These are phyloP conservation scores for Beauveria medogensis DNA, from an alignment of 2,329 filamentous ascomycete species.

Conservation along the genomic window DNA sequence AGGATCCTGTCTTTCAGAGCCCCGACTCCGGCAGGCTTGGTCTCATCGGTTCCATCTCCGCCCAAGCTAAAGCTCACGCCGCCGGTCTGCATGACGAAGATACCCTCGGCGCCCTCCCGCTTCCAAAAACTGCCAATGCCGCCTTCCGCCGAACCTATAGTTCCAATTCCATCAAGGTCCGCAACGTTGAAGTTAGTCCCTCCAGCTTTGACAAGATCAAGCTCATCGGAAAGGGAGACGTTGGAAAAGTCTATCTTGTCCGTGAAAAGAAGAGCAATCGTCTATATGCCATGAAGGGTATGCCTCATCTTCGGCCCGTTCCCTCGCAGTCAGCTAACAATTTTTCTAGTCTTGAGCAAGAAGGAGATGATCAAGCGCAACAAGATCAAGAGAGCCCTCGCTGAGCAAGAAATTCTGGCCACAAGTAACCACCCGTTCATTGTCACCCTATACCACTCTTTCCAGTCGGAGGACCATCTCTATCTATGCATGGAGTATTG, in stretches of 20 bases:
- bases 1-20: conserved; percentile 59
- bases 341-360: conserved; percentile 75
- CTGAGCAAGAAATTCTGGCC: conserved; percentile 94
- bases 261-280: conserved; percentile 95
- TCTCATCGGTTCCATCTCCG: conserved; percentile 25
- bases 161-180: conserved; percentile 97
- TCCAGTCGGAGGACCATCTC: conserved; percentile 96
- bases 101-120: conserved; percentile 53
- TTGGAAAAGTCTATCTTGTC: conserved; percentile 96
- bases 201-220: conserved; percentile 99
- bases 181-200: conserved; percentile 92
- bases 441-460: conserved; percentile 96
- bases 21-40: conserved; percentile 35
- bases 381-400: conserved; percentile 97
- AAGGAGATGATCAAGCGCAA: conserved; percentile 99
- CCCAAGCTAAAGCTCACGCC: conserved; percentile 23
- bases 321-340: background rate
- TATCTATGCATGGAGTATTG: conserved; percentile 99
- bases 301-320: conserved; percentile 18
- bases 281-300: conserved; percentile 98
- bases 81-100: conserved; percentile 39
- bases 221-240: conserved; percentile 96
- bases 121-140: conserved; percentile 53
- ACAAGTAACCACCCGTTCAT: conserved; percentile 99
- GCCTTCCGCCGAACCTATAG: conserved; percentile 94